phyloP scores from a whole-genome alignment of 2,329 filamentous ascomycete species.

The Ampelomyces quisqualis region DNA sequence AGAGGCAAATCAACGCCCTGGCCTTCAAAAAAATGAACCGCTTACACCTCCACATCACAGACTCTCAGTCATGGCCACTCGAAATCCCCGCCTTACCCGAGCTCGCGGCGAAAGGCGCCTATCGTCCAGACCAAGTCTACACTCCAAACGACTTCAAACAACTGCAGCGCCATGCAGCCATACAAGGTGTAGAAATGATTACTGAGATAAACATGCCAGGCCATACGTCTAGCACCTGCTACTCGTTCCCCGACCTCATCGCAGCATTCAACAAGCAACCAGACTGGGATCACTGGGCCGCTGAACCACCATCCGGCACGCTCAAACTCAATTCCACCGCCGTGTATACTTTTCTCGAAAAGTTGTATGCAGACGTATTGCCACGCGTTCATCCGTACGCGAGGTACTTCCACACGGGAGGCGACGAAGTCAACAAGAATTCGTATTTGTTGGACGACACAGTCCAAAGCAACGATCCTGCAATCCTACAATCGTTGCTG shows the following conservation, averaged over 20 bases:
- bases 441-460: slow-evolving; percentile 70
- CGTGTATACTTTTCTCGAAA: slow-evolving; percentile 71
- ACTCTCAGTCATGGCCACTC: slow-evolving; percentile 82
- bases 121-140: slow-evolving; percentile 67
- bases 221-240: slow-evolving; percentile 68
- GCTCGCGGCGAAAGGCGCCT: slow-evolving; percentile 71
- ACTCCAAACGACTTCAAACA: slow-evolving; percentile 62
- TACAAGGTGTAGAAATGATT: slow-evolving; percentile 69
- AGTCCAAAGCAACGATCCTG: slow-evolving; percentile 64
- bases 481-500: slow-evolving; percentile 70
- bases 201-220: slow-evolving; percentile 81
- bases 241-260: slow-evolving; percentile 70
- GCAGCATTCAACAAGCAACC: slow-evolving; percentile 60
- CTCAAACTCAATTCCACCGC: slow-evolving; percentile 73
- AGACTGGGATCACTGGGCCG: slow-evolving; percentile 55
- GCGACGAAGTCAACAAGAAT: slow-evolving; percentile 81
- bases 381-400: slow-evolving; percentile 62
- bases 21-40: slow-evolving; percentile 81
- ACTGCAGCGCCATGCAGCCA: slow-evolving; percentile 69
- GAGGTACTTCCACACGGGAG: slow-evolving; percentile 80
- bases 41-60: slow-evolving; percentile 78
- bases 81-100: slow-evolving; percentile 74
- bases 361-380: slow-evolving; percentile 72
- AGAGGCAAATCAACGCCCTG: slow-evolving; percentile 73
- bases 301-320: slow-evolving; percentile 60